phyloP scores from a whole-genome alignment of 208 protist species.

The Phytomonas sp. region DNA sequence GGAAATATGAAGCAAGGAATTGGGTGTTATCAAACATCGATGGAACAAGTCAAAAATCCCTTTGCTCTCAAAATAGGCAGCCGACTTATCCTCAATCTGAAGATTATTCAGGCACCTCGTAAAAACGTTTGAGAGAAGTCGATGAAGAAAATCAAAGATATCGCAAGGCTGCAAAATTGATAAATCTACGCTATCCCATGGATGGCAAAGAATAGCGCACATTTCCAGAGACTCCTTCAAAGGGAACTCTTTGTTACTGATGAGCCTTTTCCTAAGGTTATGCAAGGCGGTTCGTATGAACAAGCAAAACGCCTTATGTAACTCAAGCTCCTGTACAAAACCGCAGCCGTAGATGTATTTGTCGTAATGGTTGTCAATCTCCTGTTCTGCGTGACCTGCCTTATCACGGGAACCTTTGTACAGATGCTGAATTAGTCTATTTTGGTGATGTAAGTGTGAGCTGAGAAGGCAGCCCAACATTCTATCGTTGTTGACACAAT shows the following conservation, averaged over 20 bases:
- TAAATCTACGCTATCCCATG: constrained; percentile 82
- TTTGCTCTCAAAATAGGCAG: constrained; percentile 30
- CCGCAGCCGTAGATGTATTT: constrained; percentile 71
- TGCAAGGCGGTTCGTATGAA: constrained; percentile 65
- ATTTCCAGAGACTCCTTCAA: constrained; percentile 35
- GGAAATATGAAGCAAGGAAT: constrained; percentile 61
- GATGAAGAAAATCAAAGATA: constrained; percentile 66
- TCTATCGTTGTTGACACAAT: constrained; percentile 30
- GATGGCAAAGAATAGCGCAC: constrained; percentile 77
- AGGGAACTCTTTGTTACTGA: constrained; percentile 21
- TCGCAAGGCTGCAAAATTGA: constrained; percentile 62
- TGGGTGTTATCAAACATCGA: constrained; percentile 63
- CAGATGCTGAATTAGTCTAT: neutral
- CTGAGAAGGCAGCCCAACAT: constrained; percentile 37
- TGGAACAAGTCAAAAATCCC: constrained; percentile 65
- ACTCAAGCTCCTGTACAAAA: constrained; percentile 58
- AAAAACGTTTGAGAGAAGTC: constrained; percentile 27
- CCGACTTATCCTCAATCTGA: constrained; percentile 1
- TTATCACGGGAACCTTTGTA: constrained; percentile 7
- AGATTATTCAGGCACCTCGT: constrained; percentile 10
- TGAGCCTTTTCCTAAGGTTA: constrained; percentile 27
- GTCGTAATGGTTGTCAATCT: constrained; percentile 52
- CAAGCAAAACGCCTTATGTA: constrained; percentile 65
- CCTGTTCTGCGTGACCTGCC: constrained; percentile 7
- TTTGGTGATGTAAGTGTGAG: constrained; percentile 27